A percentile compares a stretch with the other conserved stretches of the same genome.
Conservation (phyloP, 768 basidiomycete genomes). For the Boletus rubroflammeus region DNA sequence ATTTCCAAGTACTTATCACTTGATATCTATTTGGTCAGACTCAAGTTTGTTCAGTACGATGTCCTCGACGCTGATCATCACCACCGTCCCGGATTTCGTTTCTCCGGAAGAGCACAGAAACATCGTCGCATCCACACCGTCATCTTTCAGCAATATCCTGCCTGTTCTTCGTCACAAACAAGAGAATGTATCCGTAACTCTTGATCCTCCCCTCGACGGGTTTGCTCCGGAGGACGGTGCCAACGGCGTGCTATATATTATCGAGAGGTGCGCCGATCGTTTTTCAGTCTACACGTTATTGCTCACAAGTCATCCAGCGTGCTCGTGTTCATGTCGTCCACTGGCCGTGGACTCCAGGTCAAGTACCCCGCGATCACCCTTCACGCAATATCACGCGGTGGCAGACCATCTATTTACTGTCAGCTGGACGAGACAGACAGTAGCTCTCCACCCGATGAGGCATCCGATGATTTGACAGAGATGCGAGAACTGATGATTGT, state of each 20-base stretch:
- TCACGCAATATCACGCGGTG: constrained; percentile 79
- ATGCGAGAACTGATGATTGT: constrained; percentile 83
- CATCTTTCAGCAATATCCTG: constrained; percentile 81
- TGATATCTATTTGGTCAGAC: neutral
- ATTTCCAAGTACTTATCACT: neutral
- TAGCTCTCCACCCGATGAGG: constrained; percentile 35
- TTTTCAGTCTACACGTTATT: constrained; percentile 4
- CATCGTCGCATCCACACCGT: constrained; percentile 75
- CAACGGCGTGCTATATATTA: constrained; percentile 73
- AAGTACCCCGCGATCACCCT: constrained; percentile 88
- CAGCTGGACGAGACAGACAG: constrained; percentile 76
- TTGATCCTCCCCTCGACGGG: constrained; percentile 67
- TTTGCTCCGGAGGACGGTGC: constrained; percentile 50
- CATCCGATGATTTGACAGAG: constrained; percentile 37
- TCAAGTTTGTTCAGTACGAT: neutral
- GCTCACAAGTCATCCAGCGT: constrained; percentile 41
- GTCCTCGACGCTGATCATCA: constrained; percentile 33
- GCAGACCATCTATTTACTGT: constrained; percentile 79
- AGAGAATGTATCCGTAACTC: constrained; percentile 59
- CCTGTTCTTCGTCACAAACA: constrained; percentile 76
- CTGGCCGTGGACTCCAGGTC: constrained; percentile 76
- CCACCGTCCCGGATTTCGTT: constrained; percentile 42
- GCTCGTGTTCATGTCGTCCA: constrained; percentile 70
- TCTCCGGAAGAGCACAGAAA: constrained; percentile 64
- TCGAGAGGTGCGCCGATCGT: constrained; percentile 64